Base-by-base conservation (phyloP, 116 monocot genomes). In the Posidonia oceanica region DNA sequence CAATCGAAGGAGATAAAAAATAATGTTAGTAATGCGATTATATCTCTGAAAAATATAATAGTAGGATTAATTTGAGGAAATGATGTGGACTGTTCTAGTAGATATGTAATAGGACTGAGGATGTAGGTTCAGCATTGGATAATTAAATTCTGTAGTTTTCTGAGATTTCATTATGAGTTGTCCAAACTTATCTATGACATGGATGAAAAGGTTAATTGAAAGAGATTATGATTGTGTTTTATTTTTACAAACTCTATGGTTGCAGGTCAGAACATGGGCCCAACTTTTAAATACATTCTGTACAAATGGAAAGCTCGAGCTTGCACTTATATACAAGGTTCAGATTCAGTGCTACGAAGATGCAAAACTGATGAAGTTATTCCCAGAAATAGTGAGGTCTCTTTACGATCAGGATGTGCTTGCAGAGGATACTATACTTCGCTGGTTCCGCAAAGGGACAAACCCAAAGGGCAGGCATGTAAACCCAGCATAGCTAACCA, bases 331-430 rank as follows among this genome's bases (percentile, higher is more conserved):
- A 40, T 95, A 95, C 83, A 88, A 95, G 75, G 88, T 94, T 71
- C 94, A 94, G 75, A 77, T 88, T 37, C 94, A 95, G 68, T 95
- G 95, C 74, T 95, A 95, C 54, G 95, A 95, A 69, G 95, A 95
- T 84, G 88, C 88, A 22, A 95, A 95, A 66, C 76, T 95, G 73
- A 91, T 91, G 88, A 95, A 88, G 84, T 68, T 95, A 71, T 95
- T 95, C 77, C 95, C 95, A 42, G 94, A 94, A 73, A 90, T 94
- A 37, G 75, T 94, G 16, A 88, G 94, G 60, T 88, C 94, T 61
- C 85, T 94, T 23, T 94, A 94, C 78, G 94, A 94, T 2, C 91
- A 79, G 73, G 94, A 94, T 86, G 94, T 94, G 56, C 83, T 95
- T 54, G 95, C 95, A 65, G 95, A 95, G 79, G 95, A 95, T 66